These are phyloP conservation scores for Zasmidium citrigriseum DNA, from an alignment of 2,329 filamentous ascomycete species.

Conservation along the genomic window DNA sequence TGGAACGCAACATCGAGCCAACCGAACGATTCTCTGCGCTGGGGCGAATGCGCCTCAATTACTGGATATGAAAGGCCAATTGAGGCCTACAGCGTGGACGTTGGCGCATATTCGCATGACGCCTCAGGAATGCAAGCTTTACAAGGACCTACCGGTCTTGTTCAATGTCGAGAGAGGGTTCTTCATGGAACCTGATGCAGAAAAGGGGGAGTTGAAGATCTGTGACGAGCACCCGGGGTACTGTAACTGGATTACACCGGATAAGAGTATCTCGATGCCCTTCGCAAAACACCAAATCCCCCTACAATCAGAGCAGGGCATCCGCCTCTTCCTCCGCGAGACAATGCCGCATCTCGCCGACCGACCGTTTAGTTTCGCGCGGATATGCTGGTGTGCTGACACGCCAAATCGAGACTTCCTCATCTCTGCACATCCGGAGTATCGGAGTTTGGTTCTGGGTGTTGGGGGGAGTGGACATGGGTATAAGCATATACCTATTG, in stretches of 20 bases:
- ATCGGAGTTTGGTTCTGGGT: conserved; percentile 46
- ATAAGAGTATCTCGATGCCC: conserved; percentile 39
- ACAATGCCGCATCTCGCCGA: conserved; percentile 56
- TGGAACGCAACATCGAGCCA: conserved; percentile 43
- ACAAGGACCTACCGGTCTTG: conserved; percentile 51
- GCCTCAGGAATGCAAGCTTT: conserved; percentile 45
- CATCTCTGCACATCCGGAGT: conserved; percentile 52
- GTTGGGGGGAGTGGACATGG: conserved; percentile 56
- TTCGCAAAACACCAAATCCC: conserved; percentile 52
- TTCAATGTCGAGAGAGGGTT: conserved; percentile 53
- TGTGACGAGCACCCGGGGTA: conserved; percentile 62
- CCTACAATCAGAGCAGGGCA: conserved; percentile 47
- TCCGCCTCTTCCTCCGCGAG: conserved; percentile 52
- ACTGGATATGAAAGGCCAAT: conserved; percentile 53
- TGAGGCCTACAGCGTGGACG: conserved; percentile 58
- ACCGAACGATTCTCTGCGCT: conserved; percentile 51
- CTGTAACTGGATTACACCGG: conserved; percentile 46
- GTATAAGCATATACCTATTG: conserved; percentile 55
- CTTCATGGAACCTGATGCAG: conserved; percentile 53
- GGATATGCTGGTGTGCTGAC: conserved; percentile 61
- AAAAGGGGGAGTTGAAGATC: conserved; percentile 49
- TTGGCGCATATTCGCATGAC: conserved; percentile 54
- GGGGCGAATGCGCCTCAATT: conserved; percentile 51
- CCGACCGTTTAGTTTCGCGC: conserved; percentile 51
- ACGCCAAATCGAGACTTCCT: conserved; percentile 57